These are phyloP conservation scores for Tolypocladium paradoxum DNA, from an alignment of 2,329 filamentous ascomycete genomes.

Conservation along the genomic window DNA sequence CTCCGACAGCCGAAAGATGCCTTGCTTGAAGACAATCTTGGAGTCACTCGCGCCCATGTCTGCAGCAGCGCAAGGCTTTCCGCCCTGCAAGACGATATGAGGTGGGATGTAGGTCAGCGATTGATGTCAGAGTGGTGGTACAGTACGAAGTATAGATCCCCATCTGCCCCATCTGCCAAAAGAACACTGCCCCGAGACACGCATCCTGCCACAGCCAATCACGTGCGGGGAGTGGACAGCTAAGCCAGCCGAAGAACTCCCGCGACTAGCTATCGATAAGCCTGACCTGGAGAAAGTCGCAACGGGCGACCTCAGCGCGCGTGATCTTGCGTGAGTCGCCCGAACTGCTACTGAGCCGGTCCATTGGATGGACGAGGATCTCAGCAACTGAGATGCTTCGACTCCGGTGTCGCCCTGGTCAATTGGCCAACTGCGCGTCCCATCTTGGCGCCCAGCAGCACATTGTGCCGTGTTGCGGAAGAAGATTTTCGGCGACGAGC, in stretches of 20 bases:
- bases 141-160: neutral
- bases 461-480: neutral
- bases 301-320: neutral
- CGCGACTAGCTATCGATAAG: conserved; percentile 7
- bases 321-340: neutral
- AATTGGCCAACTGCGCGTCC: conserved; percentile 3
- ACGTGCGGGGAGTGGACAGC: conserved; percentile 3
- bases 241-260: neutral
- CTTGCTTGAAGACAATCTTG: conserved; percentile 97
- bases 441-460: neutral
- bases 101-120: conserved; percentile 4
- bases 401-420: conserved; percentile 8
- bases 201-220: conserved; percentile 1
- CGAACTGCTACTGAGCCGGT: neutral
- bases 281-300: neutral
- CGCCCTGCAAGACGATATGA: conserved; percentile 5
- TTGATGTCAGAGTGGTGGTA: neutral
- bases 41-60: conserved; percentile 95
- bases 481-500: neutral
- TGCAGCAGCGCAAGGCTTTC: conserved; percentile 15
- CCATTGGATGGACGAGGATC: neutral
- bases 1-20: conserved; percentile 93
- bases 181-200: neutral
- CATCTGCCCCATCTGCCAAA: too few relatives aligned
- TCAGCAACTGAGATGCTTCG: conserved; percentile 18